Base-by-base conservation (phyloP, 495 filamentous ascomycete species). In the Aspergillus incahuasiensis region DNA sequence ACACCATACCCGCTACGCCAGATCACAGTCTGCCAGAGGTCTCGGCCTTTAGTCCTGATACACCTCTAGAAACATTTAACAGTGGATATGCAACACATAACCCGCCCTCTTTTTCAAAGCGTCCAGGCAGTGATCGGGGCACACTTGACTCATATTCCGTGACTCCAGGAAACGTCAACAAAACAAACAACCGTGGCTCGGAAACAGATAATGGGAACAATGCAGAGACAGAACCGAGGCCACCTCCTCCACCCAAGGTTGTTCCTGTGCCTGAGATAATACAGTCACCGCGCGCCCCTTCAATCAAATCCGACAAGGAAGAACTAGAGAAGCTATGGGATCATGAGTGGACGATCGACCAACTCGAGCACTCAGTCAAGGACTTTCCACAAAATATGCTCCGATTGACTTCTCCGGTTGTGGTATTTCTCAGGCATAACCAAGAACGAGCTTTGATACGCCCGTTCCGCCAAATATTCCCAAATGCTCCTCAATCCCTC, bases 381-480 rank as follows among this genome's bases (percentile, higher is more conserved):
- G 67, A 73, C 24, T 77, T 75, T 16, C 74, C 76, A 38, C 69
- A 68, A 15, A 65, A 68, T 28, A 75, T 74, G 66, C 69, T 77
- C 9, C 64, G 68, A 18, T 63, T 77, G n/a, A 70, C 73, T n/a
- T 76, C 74, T 0, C 74, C 76, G 6, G 75, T 74, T 9, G 73
- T 79, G 1, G 63, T 75, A 42, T 69, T 72, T 52, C 56, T 78
- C 4, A 64, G 71, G n/a, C 61, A 70, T 24, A 74, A 61, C 24
- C 66, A 73, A 22, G 74, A 77, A 56, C 69, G 68, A 52, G 58
- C 62, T 12, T 59, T 74, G 2, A 34, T 70, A 2, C 69, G 68
- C 2, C 75, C 78, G 6, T 80, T 88, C 57, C 74, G 77, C 21
- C 76, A 74, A 16, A 82, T 86, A 20, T 88, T 87, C 51, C 80